Evolutionary conservation across 371 early-diverging fungal species (phyloP).

Genomic region (Nematocida sp.): DNA sequence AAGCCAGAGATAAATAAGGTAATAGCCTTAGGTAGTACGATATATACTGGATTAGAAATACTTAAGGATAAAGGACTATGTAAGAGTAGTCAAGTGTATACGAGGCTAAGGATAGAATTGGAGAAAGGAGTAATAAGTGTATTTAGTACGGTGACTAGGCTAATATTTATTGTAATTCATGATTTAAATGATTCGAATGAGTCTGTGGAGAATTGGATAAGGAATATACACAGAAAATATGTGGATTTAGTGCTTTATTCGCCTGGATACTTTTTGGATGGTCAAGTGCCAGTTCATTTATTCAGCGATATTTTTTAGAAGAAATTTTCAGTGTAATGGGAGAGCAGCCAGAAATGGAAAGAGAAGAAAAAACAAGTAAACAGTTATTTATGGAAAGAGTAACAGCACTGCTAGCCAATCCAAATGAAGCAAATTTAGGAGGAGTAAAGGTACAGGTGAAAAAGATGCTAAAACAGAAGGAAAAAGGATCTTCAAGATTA

Average conservation of each 20-base stretch:
- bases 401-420: constrained; percentile 5
- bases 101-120: neutral
- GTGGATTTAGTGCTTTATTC: constrained; percentile 15
- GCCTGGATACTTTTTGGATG: constrained; percentile 33
- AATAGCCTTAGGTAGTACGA: constrained; percentile 37
- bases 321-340: neutral
- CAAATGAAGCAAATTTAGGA: constrained; percentile 27
- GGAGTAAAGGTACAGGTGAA: constrained; percentile 2
- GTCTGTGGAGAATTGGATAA: neutral
- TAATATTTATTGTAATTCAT: constrained; percentile 36
- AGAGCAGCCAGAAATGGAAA: neutral
- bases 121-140: constrained; percentile 11
- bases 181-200: neutral
- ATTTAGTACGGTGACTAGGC: constrained; percentile 27
- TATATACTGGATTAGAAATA: constrained; percentile 44
- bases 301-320: constrained; percentile 2
- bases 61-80: neutral
- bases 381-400: constrained; percentile 5
- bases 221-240: neutral
- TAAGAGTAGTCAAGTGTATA: neutral
- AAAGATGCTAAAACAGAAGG: constrained; percentile 11
- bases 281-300: neutral
- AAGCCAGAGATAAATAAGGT: constrained; percentile 13
- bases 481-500: constrained; percentile 16
- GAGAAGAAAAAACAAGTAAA: neutral